phyloP scores from a whole-genome alignment of 257 asterid species.

The Agastache rugosa region DNA sequence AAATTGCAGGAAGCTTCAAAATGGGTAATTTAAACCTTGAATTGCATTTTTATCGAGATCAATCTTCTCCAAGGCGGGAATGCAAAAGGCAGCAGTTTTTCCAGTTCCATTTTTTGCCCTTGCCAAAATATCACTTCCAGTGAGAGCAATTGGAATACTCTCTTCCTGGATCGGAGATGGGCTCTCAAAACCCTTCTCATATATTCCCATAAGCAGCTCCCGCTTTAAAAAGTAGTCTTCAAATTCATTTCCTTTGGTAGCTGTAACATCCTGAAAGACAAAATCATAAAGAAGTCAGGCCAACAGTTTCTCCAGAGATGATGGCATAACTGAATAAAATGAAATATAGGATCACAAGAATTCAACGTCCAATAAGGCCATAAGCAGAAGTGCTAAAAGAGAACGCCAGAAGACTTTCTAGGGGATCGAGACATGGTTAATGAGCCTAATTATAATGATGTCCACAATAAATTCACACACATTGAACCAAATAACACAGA shows the following conservation, averaged over 20 bases:
- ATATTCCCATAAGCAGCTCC: slow-evolving; percentile 93
- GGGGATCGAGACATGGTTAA: not conserved
- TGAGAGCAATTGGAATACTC: slow-evolving; percentile 91
- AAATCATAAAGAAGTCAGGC: slow-evolving; percentile 30
- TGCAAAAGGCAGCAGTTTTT: slow-evolving; percentile 92
- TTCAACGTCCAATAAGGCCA: not conserved
- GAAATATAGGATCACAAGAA: slow-evolving; percentile 23
- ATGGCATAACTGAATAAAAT: slow-evolving; percentile 7
- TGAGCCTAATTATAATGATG: slow-evolving; percentile 14
- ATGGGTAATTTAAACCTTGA: slow-evolving; percentile 63
- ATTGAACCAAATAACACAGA: not conserved
- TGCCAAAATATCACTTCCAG: slow-evolving; percentile 91
- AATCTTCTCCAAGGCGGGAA: slow-evolving; percentile 89
- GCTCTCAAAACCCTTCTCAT: slow-evolving; percentile 93
- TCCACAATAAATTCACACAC: not conserved
- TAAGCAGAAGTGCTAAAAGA: not conserved
- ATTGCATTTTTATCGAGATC: slow-evolving; percentile 81
- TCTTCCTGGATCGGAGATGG: slow-evolving; percentile 98
- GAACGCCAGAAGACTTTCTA: not conserved
- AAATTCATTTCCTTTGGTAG: slow-evolving; percentile 89
- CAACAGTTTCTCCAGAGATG: slow-evolving; percentile 8
- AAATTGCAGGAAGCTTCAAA: slow-evolving; percentile 21
- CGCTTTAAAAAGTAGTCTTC: slow-evolving; percentile 92
- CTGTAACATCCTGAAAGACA: slow-evolving; percentile 79
- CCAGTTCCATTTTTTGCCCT: slow-evolving; percentile 98